These are phyloP conservation scores for Cladosporium austrohemisphaericum DNA, from an alignment of 2,329 filamentous ascomycete genomes.

Conservation along the genomic window DNA sequence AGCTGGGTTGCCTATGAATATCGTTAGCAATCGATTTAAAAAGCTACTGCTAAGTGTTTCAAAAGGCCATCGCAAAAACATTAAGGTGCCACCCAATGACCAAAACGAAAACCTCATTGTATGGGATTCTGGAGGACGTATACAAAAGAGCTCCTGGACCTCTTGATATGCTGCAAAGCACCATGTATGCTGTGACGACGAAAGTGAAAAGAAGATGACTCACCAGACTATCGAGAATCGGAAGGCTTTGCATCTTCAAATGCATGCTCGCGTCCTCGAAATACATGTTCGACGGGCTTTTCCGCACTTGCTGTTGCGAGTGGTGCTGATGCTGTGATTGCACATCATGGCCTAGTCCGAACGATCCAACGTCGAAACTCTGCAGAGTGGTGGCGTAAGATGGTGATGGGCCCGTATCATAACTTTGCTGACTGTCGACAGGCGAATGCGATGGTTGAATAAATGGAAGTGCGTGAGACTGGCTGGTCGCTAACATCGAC, in stretches of 20 bases:
- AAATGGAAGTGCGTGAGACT: not conserved
- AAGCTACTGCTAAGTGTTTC: too few species aligned
- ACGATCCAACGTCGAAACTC: conserved; percentile 1
- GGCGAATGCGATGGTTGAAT: conserved; percentile 6
- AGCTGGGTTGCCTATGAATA: conserved; percentile 54
- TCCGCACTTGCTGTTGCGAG: not conserved
- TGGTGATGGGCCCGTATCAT: not conserved
- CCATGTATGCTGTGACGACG: too few species aligned
- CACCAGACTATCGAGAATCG: conserved; percentile 60
- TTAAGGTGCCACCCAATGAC: too few species aligned
- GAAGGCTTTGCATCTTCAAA: conserved; percentile 57
- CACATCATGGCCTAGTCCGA: conserved; percentile 5
- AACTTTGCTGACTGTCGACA: conserved; percentile 1
- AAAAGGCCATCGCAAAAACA: too few species aligned
- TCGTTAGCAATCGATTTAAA: not conserved
- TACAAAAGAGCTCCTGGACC: too few species aligned
- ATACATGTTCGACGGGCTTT: conserved; percentile 23
- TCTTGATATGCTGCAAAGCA: too few species aligned
- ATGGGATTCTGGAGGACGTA: too few species aligned
- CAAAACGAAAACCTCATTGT: too few species aligned
- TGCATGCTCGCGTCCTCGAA: conserved; percentile 42
- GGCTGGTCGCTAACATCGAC: conserved; percentile 1
- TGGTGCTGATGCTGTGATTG: conserved; percentile 14
- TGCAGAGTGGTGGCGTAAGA: conserved; percentile 7
- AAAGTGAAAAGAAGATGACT: conserved; percentile 21